Base-by-base conservation (phyloP, 2,329 filamentous ascomycete genomes). In the Cladosporium sp. region DNA sequence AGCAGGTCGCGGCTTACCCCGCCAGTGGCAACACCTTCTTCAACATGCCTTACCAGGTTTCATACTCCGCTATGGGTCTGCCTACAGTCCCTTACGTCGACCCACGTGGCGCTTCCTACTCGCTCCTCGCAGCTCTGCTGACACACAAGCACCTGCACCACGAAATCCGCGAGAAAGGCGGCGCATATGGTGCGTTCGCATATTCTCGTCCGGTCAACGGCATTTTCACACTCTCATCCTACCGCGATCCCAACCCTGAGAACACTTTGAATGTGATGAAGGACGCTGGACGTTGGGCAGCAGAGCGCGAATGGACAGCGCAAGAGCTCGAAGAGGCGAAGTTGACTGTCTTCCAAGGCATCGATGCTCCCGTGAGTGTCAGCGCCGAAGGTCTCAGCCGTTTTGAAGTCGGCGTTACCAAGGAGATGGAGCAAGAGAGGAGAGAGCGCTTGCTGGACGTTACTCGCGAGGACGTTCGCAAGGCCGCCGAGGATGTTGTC, bases 71-170 rank as follows among this genome's bases (percentile, higher is more conserved):
- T 15, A 80, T 94, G 44, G 88, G 91, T 17, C 75, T 96, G 13
- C 86, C 89, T 6, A 96, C 93, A 0, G 88, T 89, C 0, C 89
- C 92, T 0, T 99, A 97, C 73, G 87, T 85, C 3, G 84, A 89
- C 42, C 73, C 85, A 0, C 82, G 88, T 53, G 86, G 89, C 39
- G 90, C 94, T 1, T 83, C 91, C 0, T 84, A 97, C 15, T 91
- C 93, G 66, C 88, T 97, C 39, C 84, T 99, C 20, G 86, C 92
- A 12, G 91, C 97, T 71, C 84, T 99, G 17, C 83, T 99, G 32
- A 97, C 93, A 0, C 93, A 99, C 77, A 97, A 96, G 74, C 90
- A 97, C 70, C 80, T 99, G 25, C 94, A 99, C 71, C 93, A 96
- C 65, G 94, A 97, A 74, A 97, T 99, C 64, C 89, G 94, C 56